phyloP scores from a whole-genome alignment of 129 eudicot species.

The Smallanthus sonchifolius region DNA sequence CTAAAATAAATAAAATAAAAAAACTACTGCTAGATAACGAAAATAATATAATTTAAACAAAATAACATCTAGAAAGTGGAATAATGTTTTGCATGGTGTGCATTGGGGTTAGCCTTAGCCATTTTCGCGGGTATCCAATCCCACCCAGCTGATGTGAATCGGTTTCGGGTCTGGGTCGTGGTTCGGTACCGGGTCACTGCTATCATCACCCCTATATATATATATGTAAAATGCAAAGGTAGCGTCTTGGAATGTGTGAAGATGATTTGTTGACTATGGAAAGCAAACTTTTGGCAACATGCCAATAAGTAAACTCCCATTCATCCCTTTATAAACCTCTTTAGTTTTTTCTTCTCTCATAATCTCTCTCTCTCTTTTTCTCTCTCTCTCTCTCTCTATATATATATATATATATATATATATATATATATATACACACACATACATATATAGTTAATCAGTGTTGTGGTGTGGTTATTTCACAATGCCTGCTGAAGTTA shows the following conservation, averaged over 20 bases:
- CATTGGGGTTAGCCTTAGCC: too few relatives aligned
- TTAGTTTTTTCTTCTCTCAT: constrained; percentile 8
- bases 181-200: too few relatives aligned
- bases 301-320: neutral
- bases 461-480: neutral
- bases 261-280: constrained; percentile 18
- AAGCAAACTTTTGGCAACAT: constrained; percentile 22
- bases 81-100: too few relatives aligned
- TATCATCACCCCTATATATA: too few relatives aligned
- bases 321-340: neutral
- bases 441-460: neutral
- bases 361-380: constrained; percentile 6
- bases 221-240: neutral
- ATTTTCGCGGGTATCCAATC: too few relatives aligned
- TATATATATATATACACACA: neutral
- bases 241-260: constrained; percentile 2
- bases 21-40: too few relatives aligned
- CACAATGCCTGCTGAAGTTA: constrained; percentile 47
- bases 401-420: neutral
- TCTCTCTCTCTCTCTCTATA: constrained; percentile 6
- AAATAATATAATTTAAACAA: too few relatives aligned
- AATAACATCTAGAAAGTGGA: too few relatives aligned
- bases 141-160: too few relatives aligned
- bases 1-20: too few relatives aligned
- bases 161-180: too few relatives aligned